A percentile compares a stretch with the other conserved stretches of the same genome.
Evolutionary conservation across 345 rosid species (phyloP).

Genomic region (Trapa bicornis): DNA sequence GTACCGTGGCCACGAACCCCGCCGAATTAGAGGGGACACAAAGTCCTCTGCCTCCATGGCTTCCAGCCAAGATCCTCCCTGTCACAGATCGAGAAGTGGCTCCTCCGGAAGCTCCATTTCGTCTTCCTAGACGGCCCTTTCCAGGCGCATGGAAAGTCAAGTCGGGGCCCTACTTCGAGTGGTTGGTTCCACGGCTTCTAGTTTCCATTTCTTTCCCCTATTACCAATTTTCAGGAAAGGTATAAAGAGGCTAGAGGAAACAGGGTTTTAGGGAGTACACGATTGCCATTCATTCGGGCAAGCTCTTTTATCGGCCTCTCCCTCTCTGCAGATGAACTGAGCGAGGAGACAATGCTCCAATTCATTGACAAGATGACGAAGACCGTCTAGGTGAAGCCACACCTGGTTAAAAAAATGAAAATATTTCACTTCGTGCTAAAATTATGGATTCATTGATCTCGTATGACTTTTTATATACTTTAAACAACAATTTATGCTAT

Average conservation of each 20-base stretch:
- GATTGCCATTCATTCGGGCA: conserved; percentile 11
- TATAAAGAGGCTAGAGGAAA: not conserved
- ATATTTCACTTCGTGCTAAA: too few species aligned
- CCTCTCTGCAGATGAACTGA: conserved; percentile 6
- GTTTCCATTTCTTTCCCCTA: not conserved
- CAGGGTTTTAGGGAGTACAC: conserved; percentile 27
- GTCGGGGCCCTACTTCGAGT: conserved; percentile 36
- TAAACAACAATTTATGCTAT: too few species aligned
- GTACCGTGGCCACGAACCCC: not conserved
- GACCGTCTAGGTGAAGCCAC: not conserved
- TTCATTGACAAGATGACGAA: conserved; percentile 7
- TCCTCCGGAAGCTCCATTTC: conserved; percentile 32
- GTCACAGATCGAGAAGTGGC: conserved; percentile 29
- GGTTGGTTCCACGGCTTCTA: conserved; percentile 38
- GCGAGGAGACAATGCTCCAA: not conserved
- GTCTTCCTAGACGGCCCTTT: conserved; percentile 34
- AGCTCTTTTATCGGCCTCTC: too few species aligned
- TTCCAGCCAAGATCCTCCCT: conserved; percentile 33
- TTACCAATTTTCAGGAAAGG: too few species aligned
- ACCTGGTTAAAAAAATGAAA: too few species aligned
- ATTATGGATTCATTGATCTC: too few species aligned
- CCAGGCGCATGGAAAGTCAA: conserved; percentile 28
- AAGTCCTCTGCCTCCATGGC: conserved; percentile 42
- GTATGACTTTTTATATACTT: too few species aligned
- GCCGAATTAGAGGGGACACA: conserved; percentile 20